These are phyloP conservation scores for Cercophora scortea DNA, from an alignment of 495 filamentous ascomycete species.

Conservation along the genomic window DNA sequence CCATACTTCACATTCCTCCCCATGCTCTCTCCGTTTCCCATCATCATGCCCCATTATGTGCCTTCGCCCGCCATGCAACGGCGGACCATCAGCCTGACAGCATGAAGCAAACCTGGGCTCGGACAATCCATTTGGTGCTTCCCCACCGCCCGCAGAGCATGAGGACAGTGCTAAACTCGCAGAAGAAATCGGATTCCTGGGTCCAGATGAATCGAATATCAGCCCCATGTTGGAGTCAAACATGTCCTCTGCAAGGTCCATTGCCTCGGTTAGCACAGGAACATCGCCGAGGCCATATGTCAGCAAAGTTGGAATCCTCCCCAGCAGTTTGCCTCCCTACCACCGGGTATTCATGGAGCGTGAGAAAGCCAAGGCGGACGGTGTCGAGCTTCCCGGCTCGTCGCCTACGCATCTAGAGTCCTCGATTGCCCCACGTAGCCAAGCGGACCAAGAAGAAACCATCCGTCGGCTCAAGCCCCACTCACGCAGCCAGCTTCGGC, in stretches of 20 bases:
- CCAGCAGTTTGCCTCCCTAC: conserved; percentile 81
- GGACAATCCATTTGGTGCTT: conserved; percentile 32
- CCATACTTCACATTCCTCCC: background rate
- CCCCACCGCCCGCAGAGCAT: conserved; percentile 20
- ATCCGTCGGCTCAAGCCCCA: conserved; percentile 74
- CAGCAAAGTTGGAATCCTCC: conserved; percentile 81
- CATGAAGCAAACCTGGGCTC: conserved; percentile 18
- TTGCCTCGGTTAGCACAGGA: conserved; percentile 34
- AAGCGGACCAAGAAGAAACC: conserved; percentile 68
- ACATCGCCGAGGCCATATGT: conserved; percentile 48
- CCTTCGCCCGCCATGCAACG: background rate
- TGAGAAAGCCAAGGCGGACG: conserved; percentile 41
- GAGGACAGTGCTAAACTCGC: conserved; percentile 12
- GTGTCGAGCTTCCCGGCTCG: conserved; percentile 27
- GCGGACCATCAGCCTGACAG: conserved; percentile 9
- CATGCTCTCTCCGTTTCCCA: background rate
- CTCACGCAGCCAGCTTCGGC: conserved; percentile 50
- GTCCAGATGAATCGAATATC: conserved; percentile 6
- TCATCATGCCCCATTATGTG: background rate
- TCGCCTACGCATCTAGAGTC: conserved; percentile 37
- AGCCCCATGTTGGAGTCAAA: conserved; percentile 27
- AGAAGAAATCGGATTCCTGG: conserved; percentile 10
- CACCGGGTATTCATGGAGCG: conserved; percentile 84
- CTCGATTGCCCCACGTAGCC: conserved; percentile 46
- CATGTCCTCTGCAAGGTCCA: conserved; percentile 36